These are phyloP conservation scores for Pseudocercospora macadamiae DNA, from an alignment of 2,329 filamentous ascomycete genomes.

Conservation along the genomic window DNA sequence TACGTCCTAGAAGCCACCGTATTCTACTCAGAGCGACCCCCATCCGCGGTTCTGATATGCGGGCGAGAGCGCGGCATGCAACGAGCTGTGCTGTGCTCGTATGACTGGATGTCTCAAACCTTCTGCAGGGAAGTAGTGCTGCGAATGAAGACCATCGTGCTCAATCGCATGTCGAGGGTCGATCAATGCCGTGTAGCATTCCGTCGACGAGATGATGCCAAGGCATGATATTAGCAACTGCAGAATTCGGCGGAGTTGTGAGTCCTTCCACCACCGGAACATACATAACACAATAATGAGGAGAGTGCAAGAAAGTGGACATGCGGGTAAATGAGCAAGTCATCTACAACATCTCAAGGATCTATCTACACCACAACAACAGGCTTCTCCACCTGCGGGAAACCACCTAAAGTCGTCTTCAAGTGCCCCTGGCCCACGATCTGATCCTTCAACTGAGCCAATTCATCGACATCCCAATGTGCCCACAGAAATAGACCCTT, in stretches of 20 bases:
- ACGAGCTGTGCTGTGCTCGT: not conserved
- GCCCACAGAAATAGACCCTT: slow-evolving; percentile 16
- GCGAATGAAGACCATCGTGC: slow-evolving; percentile 5
- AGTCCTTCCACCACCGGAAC: too few relatives aligned
- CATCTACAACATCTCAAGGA: too few relatives aligned
- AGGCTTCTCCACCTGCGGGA: not conserved
- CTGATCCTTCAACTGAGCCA: slow-evolving; percentile 12
- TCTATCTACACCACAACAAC: not conserved
- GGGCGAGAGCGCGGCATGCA: slow-evolving; percentile 9
- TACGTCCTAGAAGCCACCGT: slow-evolving; percentile 2
- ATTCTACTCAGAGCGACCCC: slow-evolving; percentile 9
- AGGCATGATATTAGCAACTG: too few relatives aligned
- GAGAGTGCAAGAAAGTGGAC: too few relatives aligned
- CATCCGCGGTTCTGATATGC: slow-evolving; percentile 7
- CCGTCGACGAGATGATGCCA: not conserved
- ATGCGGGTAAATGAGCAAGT: too few relatives aligned
- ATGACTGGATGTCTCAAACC: not conserved
- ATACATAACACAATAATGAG: too few relatives aligned
- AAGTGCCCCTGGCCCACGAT: not conserved
- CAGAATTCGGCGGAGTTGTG: too few relatives aligned
- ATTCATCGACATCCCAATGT: slow-evolving; percentile 21
- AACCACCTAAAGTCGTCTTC: not conserved
- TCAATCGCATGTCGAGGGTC: not conserved
- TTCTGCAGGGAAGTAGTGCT: not conserved
- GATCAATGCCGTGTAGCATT: not conserved